These are phyloP conservation scores for Candida smagusa DNA, from an alignment of 1,139 yeast genomes.

Conservation along the genomic window DNA sequence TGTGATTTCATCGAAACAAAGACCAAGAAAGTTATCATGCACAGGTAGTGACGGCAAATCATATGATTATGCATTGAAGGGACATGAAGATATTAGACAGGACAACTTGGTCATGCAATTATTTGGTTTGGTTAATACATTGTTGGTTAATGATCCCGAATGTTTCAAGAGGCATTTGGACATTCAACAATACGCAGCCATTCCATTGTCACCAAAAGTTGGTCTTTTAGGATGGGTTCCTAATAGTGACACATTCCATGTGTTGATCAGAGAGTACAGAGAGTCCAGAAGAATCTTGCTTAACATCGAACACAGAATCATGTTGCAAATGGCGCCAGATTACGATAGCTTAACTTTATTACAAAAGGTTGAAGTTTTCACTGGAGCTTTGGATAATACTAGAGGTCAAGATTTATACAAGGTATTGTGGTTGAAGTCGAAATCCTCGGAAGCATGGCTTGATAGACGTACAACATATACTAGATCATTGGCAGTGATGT, in stretches of 20 bases:
- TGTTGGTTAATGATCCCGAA: slow-evolving; percentile 86
- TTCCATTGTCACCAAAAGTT: slow-evolving; percentile 95
- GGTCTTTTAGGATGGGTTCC: slow-evolving; percentile 98
- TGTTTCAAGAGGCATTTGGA: slow-evolving; percentile 94
- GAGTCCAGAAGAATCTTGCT: slow-evolving; percentile 85
- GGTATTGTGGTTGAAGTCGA: slow-evolving; percentile 92
- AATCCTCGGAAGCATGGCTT: slow-evolving; percentile 96
- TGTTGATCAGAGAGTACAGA: slow-evolving; percentile 84
- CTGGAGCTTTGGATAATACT: slow-evolving; percentile 92
- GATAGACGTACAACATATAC: slow-evolving; percentile 96
- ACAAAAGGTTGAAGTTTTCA: slow-evolving; percentile 94
- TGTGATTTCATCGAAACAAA: slow-evolving; percentile 93
- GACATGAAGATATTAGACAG: slow-evolving; percentile 97
- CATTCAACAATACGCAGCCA: slow-evolving; percentile 88
- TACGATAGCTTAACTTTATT: slow-evolving; percentile 84
- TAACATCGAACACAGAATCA: slow-evolving; percentile 91
- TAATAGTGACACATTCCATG: slow-evolving; percentile 95
- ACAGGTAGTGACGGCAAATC: slow-evolving; percentile 91
- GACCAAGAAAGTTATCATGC: slow-evolving; percentile 82
- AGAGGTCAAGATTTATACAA: slow-evolving; percentile 95
- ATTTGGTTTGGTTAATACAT: slow-evolving; percentile 90
- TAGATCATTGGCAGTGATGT: slow-evolving; percentile 94
- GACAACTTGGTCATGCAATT: slow-evolving; percentile 97
- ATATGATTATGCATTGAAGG: slow-evolving; percentile 78
- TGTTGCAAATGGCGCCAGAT: slow-evolving; percentile 98